phyloP scores from a whole-genome alignment of 2,329 filamentous ascomycete species.

The Albophoma yamanashiensis region DNA sequence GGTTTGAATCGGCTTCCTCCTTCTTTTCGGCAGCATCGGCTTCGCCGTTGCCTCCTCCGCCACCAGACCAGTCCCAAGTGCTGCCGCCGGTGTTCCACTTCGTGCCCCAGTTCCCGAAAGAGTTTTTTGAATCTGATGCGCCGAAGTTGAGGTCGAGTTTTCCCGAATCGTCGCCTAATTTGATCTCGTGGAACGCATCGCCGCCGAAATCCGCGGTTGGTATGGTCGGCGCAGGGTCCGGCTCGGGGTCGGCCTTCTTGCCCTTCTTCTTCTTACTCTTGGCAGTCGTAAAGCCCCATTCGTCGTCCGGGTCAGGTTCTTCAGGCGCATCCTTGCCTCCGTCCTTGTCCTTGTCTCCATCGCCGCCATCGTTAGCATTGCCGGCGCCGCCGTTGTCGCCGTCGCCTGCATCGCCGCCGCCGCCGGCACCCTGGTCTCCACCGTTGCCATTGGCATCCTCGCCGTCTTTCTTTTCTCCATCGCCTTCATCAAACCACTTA shows the following conservation, averaged over 20 bases:
- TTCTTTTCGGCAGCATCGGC: constrained; percentile 26
- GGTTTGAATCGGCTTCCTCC: constrained; percentile 31
- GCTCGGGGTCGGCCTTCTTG: constrained; percentile 14
- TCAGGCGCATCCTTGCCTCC: constrained; percentile 23
- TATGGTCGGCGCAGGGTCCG: constrained; percentile 15
- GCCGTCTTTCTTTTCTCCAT: constrained; percentile 3
- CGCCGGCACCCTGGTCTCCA: background rate
- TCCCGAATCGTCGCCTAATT: constrained; percentile 46
- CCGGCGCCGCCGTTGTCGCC: constrained; percentile 1
- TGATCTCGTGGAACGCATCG: constrained; percentile 55
- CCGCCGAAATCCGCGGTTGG: constrained; percentile 31
- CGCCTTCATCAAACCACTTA: constrained; percentile 4
- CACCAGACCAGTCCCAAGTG: constrained; percentile 31
- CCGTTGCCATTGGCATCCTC: constrained; percentile 4
- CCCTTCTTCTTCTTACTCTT: constrained; percentile 31
- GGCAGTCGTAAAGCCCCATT: constrained; percentile 16
- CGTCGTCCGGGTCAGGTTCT: constrained; percentile 26
- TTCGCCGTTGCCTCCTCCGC: constrained; percentile 12
- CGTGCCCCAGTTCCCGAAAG: constrained; percentile 49
- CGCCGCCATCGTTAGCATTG: constrained; percentile 1
- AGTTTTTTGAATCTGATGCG: constrained; percentile 29
- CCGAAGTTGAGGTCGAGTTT: constrained; percentile 46
- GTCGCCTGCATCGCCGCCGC: constrained; percentile 1
- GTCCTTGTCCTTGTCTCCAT: constrained; percentile 4
- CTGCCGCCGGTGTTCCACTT: constrained; percentile 46